Base-by-base conservation (phyloP, 768 basidiomycete species). In the Suillus ampliporus region DNA sequence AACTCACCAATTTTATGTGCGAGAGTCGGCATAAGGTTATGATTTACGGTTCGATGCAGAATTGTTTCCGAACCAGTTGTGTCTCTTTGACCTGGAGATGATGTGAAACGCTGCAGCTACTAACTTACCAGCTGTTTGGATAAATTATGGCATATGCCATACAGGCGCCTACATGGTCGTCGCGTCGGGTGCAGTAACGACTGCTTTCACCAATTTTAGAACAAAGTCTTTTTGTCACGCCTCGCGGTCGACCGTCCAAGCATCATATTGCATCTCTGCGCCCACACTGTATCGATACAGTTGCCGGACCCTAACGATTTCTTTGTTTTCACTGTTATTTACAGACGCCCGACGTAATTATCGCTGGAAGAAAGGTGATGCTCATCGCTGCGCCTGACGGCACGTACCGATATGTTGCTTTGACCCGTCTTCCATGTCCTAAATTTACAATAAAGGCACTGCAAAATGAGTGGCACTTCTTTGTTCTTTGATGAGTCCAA, bases 1-100 rank as follows among this genome's bases (percentile, higher is more conserved):
- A 28, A 71, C 81, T 58, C 62, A 79, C 84, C 84, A 52, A 85
- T 82, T 72, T 83, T 84, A 68, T 84, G 78, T 31, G 83, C 80
- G n/a, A 68, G 69, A 19, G 66, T 62, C n/a, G 72, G 60, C 72
- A 72, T 73, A 46, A 47, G 14, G 7, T 52, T 23, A 34, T n/a
- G n/a, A 53, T 7, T 52, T 35, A 52, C 34, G 19, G 48, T 52
- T 31, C 34, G 19, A n/a, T 26, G 48, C 17, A 11, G 1, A n/a
- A 3, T 35, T 52, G 9, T 35, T 34, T 13, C 31, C 19, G 21
- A 15, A 21, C 10, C 19, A 13, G 10, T 44, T 44, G 5, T 21
- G 46, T 23, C 21, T 50, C 37, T 43, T 17, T 7, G 23, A 14
- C 35, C 17, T 17, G 31, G 31, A 58, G 13, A 28, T 47, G 43